Base-by-base conservation (phyloP, 768 basidiomycete species). In the Lactifluus subvellereus region DNA sequence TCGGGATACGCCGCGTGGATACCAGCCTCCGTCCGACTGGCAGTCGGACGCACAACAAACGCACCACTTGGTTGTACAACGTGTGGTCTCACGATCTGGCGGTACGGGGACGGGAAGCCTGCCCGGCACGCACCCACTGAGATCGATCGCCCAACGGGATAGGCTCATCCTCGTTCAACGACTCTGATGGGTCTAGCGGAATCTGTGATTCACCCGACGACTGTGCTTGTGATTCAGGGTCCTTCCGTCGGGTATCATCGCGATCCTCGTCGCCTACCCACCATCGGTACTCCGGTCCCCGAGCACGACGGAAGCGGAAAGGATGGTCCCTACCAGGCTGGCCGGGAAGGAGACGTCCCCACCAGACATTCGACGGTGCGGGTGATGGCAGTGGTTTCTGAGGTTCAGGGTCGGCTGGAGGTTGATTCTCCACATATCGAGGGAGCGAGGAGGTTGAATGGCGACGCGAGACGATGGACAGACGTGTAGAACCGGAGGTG, bases 61-160 rank as follows among this genome's bases (percentile, higher is more conserved):
- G n/a, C 38, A 47, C 43, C 40, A 35, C 13, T 45, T 18, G 20
- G 38, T 35, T 6, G 9, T 7, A 0, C 7, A 27, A 49, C 16
- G 33, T 7, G 1, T 27, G 20, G 5, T 22, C 27, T 63, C 18
- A 16, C 32, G 47, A 40, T 48, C 18, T 3, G 13, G 64, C 10
- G 14, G 4, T 35, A 14, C 38, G 30, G 14, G 16, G 18, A 53
- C 37, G 16, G 50, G 54, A 27, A 43, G 42, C 57, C 61, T 61
- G 59, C 58, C n/a, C 61, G 33, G 72, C 72, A 35, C 62, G 66
- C 42, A 74, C 66, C 72, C 72, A 73, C 67, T 83, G 73, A 5
- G 81, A 82, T 43, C 76, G 70, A 45, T 73, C 73, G 33, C 83
- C 80, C 61, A 79, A 76, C 9, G 83, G 81, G 54, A 87, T 82